Base-by-base conservation (phyloP, 1,284 basidiomycete species). In the Anthracocystis walkeri region DNA sequence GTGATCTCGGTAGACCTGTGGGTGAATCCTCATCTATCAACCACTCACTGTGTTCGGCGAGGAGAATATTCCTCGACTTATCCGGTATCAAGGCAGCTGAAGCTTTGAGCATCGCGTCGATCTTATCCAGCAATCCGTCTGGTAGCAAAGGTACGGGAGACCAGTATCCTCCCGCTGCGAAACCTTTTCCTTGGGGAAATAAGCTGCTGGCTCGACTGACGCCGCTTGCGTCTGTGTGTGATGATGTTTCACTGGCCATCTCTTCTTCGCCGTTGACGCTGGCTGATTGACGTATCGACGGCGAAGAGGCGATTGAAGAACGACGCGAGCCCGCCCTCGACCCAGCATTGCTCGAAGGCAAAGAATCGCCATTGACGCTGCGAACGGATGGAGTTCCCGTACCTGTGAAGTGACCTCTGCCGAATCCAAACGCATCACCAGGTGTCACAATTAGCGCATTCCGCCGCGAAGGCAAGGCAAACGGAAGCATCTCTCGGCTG, bases 401-500 rank as follows among this genome's bases (percentile, higher is more conserved):
- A 16, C 79, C 79, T 2, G 73, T 76, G 40, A 81, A 82, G 23
- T 82, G 81, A 2, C 81, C 81, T 4, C 80, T 41, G 3, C 81
- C 81, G 38, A 82, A 80, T 4, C 80, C 80, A 45, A 82, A 81
- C n/a, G 94, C 69, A 90, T 77, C 84, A 70, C 68, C 79, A 40
- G 59, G 85, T 67, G 58, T 78, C 40, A 93, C 94, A 20, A 91
- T 89, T 14, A 97, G 88, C 82, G 92, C 89, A 27, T 89, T 89
- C 31, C 92, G 91, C 78, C 93, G 90, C 4, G 90, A 90, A 4
- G 95, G 95, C 50, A 97, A 89, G 18, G 91, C 88, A 54, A 97
- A 88, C 0, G 93, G 94, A 14, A 98, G 89, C 94, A 97, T 97
- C 84, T 93, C 90, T 65, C 94, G 89, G 23, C 92, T 93, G 85